Conservation (phyloP, 495 filamentous ascomycete species). For the Pyronema domesticum region DNA sequence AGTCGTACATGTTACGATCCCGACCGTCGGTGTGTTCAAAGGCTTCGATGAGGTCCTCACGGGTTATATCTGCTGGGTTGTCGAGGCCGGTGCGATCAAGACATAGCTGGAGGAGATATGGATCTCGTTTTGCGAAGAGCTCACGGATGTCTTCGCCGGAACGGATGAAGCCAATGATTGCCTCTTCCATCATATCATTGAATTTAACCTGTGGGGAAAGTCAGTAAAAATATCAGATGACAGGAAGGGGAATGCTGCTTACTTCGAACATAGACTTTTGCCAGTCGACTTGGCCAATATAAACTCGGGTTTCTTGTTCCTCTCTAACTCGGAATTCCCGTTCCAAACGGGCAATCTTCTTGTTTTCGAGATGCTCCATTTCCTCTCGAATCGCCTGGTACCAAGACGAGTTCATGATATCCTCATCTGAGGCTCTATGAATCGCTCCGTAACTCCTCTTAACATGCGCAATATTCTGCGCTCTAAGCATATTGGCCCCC, state of each 20-base stretch:
- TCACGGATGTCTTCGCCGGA: neutral
- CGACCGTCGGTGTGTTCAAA: slow-evolving; percentile 17
- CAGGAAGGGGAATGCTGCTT: too few relatives aligned
- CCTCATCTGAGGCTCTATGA: neutral
- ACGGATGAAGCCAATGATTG: neutral
- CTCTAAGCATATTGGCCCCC: neutral
- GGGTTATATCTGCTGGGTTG: slow-evolving; percentile 9
- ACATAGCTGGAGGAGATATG: neutral
- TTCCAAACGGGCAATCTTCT: neutral
- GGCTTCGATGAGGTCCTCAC: slow-evolving; percentile 16
- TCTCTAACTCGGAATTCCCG: neutral
- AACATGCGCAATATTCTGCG: neutral
- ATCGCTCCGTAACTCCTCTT: neutral
- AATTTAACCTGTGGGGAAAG: neutral
- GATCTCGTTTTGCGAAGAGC: neutral
- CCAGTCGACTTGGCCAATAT: too few relatives aligned
- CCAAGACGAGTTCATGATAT: neutral
- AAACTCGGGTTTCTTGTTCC: too few relatives aligned
- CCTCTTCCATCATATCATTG: neutral
- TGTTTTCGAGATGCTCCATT: neutral
- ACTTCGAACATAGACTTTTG: too few relatives aligned
- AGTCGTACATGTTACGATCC: slow-evolving; percentile 14
- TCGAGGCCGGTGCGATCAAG: neutral
- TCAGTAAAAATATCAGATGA: too few relatives aligned
- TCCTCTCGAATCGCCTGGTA: neutral